Base-by-base conservation (phyloP, 371 early-diverging fungal genomes). In the Haplosporangium sp. region DNA sequence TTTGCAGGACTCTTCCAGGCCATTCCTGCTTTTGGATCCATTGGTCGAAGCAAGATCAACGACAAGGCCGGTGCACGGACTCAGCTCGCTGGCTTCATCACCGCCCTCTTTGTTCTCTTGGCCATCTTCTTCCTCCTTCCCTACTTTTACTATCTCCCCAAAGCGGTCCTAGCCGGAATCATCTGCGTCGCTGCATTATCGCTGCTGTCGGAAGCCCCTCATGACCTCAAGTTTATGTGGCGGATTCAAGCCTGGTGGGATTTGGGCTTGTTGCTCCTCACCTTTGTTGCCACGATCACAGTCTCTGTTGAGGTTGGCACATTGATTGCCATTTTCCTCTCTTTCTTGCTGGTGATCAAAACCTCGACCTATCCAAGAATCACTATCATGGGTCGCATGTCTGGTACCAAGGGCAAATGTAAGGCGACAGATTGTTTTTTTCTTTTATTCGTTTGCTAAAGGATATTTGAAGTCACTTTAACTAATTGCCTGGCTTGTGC, bases 221-320 rank as follows among this genome's bases (percentile, higher is more conserved):
- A 94, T 45, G 95, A 96, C 50, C 73, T 97, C 21, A 77, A 84
- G 7, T 97, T 98, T 66, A 90, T 97, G 66, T 84, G 92, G 68
- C 85, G 85, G 47, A 87, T 97, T 56, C 88, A 87, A 13, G 97
- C 97, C 4, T 96, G 95, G 95, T 81, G 86, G 0, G 98, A 98
- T 64, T 71, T 96, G 53, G 86, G 89, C 1, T 83, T 97, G 54
- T 81, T 96, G 46, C 73, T 90, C 20, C 81, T 95, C 60, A 96
- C 95, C 14, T 96, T 96, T 68, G 66, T 92, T 10, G 86, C 90
- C 20, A 97, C 97, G 14, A 86, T 97, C 42, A 81, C 92, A 9
- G 86, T 96, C 11, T 95, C 95, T 0, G 86, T 97, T 43, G 97
- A 98, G 81, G 92, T 92, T 23, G 98, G 98, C 41, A 95, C 95